Evolutionary conservation across 2,329 filamentous ascomycete genomes (phyloP).

Genomic region (Laburnicola sp.): DNA sequence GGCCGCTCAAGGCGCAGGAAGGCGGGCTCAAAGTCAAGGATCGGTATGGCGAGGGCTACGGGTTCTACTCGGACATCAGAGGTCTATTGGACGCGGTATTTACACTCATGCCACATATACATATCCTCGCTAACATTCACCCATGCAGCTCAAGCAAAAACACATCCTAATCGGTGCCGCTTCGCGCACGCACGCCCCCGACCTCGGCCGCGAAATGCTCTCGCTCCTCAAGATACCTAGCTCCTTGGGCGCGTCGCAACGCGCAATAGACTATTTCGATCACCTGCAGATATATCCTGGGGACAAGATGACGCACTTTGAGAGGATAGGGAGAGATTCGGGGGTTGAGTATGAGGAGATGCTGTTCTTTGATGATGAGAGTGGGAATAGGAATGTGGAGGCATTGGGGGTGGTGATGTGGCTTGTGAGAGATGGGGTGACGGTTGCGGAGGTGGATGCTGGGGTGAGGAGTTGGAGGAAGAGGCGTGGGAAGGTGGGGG

Average conservation of each 20-base stretch:
- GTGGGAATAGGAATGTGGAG: slow-evolving; percentile 80
- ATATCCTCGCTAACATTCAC: slow-evolving; percentile 48
- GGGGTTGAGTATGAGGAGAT: slow-evolving; percentile 78
- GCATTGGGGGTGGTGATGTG: slow-evolving; percentile 81
- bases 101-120: not conserved
- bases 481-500: slow-evolving; percentile 58
- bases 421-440: slow-evolving; percentile 78
- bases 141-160: slow-evolving; percentile 46
- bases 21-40: slow-evolving; percentile 56
- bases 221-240: slow-evolving; percentile 68
- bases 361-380: slow-evolving; percentile 95
- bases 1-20: slow-evolving; percentile 63
- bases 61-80: slow-evolving; percentile 53
- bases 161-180: slow-evolving; percentile 70
- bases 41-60: slow-evolving; percentile 50
- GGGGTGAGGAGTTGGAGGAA: slow-evolving; percentile 82
- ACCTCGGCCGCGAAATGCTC: slow-evolving; percentile 79
- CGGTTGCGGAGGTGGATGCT: slow-evolving; percentile 73
- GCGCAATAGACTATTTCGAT: slow-evolving; percentile 58
- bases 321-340: slow-evolving; percentile 69
- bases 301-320: slow-evolving; percentile 84
- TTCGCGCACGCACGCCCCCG: slow-evolving; percentile 77
- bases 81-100: slow-evolving; percentile 46
- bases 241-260: slow-evolving; percentile 52
- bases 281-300: slow-evolving; percentile 68